phyloP scores from a whole-genome alignment of 202 grass and related monocot species.

The Musa balbisiana region DNA sequence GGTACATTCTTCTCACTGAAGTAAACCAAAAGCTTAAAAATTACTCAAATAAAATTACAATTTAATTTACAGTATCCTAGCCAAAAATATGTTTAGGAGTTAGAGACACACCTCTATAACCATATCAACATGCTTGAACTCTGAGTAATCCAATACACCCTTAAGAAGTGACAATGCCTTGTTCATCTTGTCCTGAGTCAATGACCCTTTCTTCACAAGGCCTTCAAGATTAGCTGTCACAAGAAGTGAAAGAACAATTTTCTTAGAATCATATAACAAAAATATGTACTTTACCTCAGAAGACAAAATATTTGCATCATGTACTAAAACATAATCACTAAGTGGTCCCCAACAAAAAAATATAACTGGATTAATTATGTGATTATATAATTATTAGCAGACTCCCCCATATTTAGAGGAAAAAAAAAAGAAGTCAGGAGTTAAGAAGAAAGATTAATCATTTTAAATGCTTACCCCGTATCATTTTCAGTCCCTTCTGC shows the following conservation, averaged over 20 bases:
- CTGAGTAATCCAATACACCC: slow-evolving; percentile 73
- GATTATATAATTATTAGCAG: too few species aligned
- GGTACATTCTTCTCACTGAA: too few species aligned
- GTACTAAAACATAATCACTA: background rate
- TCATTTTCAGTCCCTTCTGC: slow-evolving; percentile 79
- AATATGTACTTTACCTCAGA: background rate
- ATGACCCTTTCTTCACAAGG: slow-evolving; percentile 76
- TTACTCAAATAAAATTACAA: background rate
- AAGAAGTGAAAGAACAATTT: slow-evolving; percentile 13
- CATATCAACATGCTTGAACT: slow-evolving; percentile 96
- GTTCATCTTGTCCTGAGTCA: slow-evolving; percentile 83
- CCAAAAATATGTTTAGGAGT: slow-evolving; percentile 1
- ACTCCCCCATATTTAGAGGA: background rate
- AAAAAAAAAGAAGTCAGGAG: background rate
- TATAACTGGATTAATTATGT: too few species aligned
- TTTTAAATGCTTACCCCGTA: slow-evolving; percentile 56
- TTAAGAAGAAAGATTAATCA: background rate
- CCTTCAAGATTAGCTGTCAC: slow-evolving; percentile 77
- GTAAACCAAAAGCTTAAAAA: background rate
- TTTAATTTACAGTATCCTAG: background rate
- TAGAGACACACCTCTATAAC: slow-evolving; percentile 73
- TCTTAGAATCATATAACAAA: slow-evolving; percentile 3
- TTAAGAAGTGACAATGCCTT: slow-evolving; percentile 78
- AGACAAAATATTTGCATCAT: background rate
- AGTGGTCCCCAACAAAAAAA: background rate